Percentiles rank a stretch among this genome's conserved stretches.
phyloP scores from a whole-genome alignment of 2,329 filamentous ascomycete species.

The Sordariomycetes sp. region DNA sequence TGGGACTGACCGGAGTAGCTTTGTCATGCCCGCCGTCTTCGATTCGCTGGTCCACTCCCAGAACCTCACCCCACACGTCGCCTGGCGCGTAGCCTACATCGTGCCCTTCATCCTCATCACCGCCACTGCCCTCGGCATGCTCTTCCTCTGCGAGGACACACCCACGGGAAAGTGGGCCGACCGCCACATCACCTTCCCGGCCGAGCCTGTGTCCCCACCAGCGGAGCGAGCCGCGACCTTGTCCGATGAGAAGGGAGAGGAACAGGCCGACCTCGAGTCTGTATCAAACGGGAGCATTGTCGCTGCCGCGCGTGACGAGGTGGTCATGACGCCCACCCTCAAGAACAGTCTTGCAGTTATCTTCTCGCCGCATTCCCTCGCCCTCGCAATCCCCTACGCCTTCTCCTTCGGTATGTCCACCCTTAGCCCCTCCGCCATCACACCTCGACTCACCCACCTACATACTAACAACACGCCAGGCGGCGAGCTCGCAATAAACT shows the following conservation, averaged over 20 bases:
- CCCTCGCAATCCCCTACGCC: slow-evolving; percentile 42
- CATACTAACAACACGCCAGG: slow-evolving; percentile 17
- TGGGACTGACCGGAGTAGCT: background rate
- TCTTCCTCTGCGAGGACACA: slow-evolving; percentile 67
- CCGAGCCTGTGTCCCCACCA: background rate
- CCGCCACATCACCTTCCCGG: slow-evolving; percentile 8
- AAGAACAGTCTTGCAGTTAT: slow-evolving; percentile 29
- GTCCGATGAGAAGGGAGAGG: slow-evolving; percentile 10
- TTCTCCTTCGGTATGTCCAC: slow-evolving; percentile 34
- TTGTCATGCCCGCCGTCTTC: slow-evolving; percentile 54
- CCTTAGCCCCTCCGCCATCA: too few species aligned
- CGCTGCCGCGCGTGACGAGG: slow-evolving; percentile 37
- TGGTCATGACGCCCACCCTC: slow-evolving; percentile 41
- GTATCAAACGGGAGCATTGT: slow-evolving; percentile 17
- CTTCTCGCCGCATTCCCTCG: slow-evolving; percentile 39
- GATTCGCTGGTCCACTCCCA: slow-evolving; percentile 53
- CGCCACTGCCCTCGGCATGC: slow-evolving; percentile 48
- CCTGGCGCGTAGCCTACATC: slow-evolving; percentile 77
- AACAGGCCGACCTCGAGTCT: background rate
- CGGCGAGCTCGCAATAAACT: slow-evolving; percentile 48
- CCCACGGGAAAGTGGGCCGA: slow-evolving; percentile 74
- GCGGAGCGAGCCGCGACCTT: background rate
- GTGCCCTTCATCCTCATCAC: slow-evolving; percentile 65
- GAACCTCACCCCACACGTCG: slow-evolving; percentile 49
- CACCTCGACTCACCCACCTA: too few species aligned